Evolutionary conservation across 2,329 filamentous ascomycete genomes (phyloP).

Genomic region (Trichoderma koningii): DNA sequence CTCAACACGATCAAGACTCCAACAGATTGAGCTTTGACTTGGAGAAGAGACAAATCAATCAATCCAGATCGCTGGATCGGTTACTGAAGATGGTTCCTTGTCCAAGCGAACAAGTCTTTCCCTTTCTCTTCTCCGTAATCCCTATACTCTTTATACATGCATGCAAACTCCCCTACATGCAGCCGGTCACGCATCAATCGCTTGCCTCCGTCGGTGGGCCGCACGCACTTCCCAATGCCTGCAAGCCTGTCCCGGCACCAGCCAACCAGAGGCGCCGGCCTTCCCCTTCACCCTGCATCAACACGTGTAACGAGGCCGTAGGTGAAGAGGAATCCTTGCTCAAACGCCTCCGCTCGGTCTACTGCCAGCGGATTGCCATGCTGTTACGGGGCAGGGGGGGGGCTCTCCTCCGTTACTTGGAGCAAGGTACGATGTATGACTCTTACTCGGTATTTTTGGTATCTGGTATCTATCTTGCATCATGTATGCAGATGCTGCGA

Average conservation of each 20-base stretch:
- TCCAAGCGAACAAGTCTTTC: background rate
- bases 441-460: background rate
- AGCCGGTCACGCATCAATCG: constrained; percentile 19
- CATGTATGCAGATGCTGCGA: too few species aligned
- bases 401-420: background rate
- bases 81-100: background rate
- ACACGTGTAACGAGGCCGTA: constrained; percentile 23
- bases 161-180: constrained; percentile 3
- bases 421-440: constrained; percentile 1
- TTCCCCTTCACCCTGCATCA: constrained; percentile 21
- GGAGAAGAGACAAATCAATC: constrained; percentile 1
- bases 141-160: background rate
- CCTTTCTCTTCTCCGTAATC: background rate
- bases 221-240: constrained; percentile 3
- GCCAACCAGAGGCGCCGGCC: constrained; percentile 10
- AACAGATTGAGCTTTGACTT: background rate
- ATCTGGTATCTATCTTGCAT: too few species aligned
- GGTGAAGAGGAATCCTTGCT: constrained; percentile 1
- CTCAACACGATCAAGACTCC: background rate
- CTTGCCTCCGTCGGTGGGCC: constrained; percentile 11
- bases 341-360: constrained; percentile 9
- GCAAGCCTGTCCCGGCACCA: background rate
- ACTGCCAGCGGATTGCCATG: constrained; percentile 10
- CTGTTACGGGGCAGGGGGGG: background rate
- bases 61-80: background rate